Conservation (phyloP, 164 flowering plant species). For the Tetrastigma voinierianum region DNA sequence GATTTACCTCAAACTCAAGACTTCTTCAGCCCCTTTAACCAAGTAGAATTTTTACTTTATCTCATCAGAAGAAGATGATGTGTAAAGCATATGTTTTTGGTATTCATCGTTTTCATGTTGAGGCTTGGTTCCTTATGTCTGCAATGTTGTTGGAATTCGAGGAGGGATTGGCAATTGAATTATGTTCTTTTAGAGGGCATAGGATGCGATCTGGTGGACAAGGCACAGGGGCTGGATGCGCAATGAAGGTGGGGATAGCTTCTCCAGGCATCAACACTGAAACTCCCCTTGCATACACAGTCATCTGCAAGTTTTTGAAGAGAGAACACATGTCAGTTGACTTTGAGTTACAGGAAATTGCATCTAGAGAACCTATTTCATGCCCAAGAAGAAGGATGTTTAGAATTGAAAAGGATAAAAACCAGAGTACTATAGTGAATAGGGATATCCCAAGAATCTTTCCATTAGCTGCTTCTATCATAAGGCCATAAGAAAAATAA, state of each 20-base stretch:
- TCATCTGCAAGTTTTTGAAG: conserved; percentile 48
- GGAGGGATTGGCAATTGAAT: conserved; percentile 4
- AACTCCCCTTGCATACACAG: conserved; percentile 64
- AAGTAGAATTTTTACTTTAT: no score
- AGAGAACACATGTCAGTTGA: background rate
- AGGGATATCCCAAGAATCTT: no score
- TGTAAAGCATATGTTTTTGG: background rate
- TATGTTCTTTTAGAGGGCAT: conserved; percentile 54
- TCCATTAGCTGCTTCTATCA: no score
- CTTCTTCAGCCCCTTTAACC: no score
- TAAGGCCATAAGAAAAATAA: no score
- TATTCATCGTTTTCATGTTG: background rate
- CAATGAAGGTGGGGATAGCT: conserved; percentile 76
- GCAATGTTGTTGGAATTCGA: background rate
- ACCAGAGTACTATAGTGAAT: no score
- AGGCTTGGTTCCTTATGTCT: conserved; percentile 4
- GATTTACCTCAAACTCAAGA: no score
- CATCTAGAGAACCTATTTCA: no score
- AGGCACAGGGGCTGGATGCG: conserved; percentile 78
- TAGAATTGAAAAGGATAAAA: no score
- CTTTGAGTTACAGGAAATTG: background rate
- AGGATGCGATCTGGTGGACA: conserved; percentile 51
- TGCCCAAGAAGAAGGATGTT: no score
- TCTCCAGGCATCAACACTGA: conserved; percentile 98
- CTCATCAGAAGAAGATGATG: no score